Conservation (phyloP, 2,329 filamentous ascomycete genomes). For the Elsinoe fawcettii region DNA sequence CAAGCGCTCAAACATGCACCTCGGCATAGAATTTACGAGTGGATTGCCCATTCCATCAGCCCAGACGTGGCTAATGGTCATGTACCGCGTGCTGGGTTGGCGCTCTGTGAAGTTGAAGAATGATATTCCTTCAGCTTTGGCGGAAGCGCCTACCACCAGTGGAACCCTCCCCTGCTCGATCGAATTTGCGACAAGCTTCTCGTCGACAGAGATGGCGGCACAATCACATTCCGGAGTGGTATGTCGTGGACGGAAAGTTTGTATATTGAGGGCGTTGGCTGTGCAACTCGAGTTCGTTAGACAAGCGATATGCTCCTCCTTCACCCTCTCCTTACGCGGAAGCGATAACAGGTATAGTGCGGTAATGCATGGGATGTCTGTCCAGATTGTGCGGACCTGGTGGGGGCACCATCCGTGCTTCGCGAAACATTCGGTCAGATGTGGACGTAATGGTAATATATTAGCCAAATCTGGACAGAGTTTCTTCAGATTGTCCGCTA, state of each 20-base stretch:
- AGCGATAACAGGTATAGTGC: background rate
- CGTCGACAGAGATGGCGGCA: background rate
- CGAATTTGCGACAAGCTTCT: background rate
- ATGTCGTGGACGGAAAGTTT: background rate
- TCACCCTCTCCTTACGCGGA: background rate
- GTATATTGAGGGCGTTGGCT: background rate
- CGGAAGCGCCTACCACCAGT: background rate
- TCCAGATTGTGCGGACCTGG: background rate
- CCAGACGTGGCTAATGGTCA: conserved; percentile 14
- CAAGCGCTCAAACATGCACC: conserved; percentile 1
- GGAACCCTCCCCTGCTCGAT: background rate
- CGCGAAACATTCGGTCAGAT: background rate
- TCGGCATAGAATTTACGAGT: background rate
- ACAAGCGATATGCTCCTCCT: background rate
- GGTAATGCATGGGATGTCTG: background rate
- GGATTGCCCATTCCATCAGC: conserved; percentile 15
- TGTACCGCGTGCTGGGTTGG: background rate
- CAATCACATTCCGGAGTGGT: background rate
- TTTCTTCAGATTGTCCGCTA: background rate
- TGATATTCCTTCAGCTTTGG: background rate
- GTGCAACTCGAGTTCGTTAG: background rate
- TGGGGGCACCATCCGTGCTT: background rate
- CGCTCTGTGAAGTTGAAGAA: background rate
- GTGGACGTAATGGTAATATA: background rate
- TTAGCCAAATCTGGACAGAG: background rate